Evolutionary conservation across 2,329 filamentous ascomycete species (phyloP).

Genomic region (Tolypocladium cylindrosporum): DNA sequence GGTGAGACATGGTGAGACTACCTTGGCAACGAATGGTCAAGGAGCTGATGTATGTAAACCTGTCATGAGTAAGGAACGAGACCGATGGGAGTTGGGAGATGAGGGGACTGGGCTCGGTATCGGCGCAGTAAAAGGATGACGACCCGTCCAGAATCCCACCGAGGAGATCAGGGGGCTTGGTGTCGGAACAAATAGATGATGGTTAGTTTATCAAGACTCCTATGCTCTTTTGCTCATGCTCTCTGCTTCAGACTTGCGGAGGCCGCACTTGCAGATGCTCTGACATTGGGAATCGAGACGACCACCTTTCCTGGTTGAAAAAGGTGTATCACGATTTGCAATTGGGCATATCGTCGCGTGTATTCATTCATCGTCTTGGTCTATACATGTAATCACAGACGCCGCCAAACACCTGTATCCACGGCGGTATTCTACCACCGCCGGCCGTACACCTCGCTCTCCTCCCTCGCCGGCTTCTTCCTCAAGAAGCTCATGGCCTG

Average conservation of each 20-base stretch:
- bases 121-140: background rate
- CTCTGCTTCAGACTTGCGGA: background rate
- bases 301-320: background rate
- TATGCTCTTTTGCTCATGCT: background rate
- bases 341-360: background rate
- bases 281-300: background rate
- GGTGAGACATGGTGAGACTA: background rate
- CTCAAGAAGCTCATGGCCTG: slow-evolving; percentile 14
- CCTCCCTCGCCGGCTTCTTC: slow-evolving; percentile 20
- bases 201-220: background rate
- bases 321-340: background rate
- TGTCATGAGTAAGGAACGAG: background rate
- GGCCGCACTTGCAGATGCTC: background rate
- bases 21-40: background rate
- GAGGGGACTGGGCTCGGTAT: background rate
- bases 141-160: background rate
- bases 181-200: background rate
- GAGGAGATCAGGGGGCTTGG: background rate
- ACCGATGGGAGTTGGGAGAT: background rate
- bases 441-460: slow-evolving; percentile 30
- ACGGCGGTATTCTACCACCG: slow-evolving; percentile 23
- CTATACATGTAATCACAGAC: background rate
- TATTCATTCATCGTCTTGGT: background rate
- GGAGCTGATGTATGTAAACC: background rate
- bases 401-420: background rate